Base-by-base conservation (phyloP, 2,329 filamentous ascomycete genomes). In the Xylariaceae sp. region DNA sequence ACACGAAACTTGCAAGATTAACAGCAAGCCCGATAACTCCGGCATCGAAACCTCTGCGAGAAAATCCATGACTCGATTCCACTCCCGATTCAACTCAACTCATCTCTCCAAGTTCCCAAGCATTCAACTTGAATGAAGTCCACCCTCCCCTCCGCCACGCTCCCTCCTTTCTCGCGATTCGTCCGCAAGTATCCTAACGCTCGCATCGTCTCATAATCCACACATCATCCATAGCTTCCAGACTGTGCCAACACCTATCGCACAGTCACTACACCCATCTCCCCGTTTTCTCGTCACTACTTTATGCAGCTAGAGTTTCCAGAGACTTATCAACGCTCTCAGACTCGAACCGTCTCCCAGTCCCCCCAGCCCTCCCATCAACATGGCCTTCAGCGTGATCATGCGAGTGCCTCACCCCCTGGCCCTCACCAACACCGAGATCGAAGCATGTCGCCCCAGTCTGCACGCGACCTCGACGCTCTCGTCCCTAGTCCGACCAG, bases 301-400 rank as follows among this genome's bases (percentile, higher is more conserved):
- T 86, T 79, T 83, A 86, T 86, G 83, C 83, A 84, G 75, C 75
- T 73, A 79, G 79, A 78, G 76, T 74, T 73, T 64, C 68, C 64
- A 60, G 71, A 71, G 56, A 63, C 69, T 60, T 60, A 58, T 54
- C 55, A 58, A 45, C 54, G 62, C 48, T 53, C 55, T 58, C 64
- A 63, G 53, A 51, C 48, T 16, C 59, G 48, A 60, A 70, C 61
- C 69, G 66, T 63, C 61, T 57, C 71, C 55, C 60, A 66, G 51
- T 61, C 64, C 53, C 52, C 69, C 38, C 56, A 68, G 45, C 50
- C 59, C 60, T 53, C 70, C 60, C 68, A 71, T 70, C 80, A 85
- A 77, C 69, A 86, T 86, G 83, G 83, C 80, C 71, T 72, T 80
- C 72, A 73, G 60, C 70, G 71, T 65, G 66, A 73, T 63, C 72